Evolutionary conservation across 1,139 yeast species (phyloP).

Genomic region (Pichia sp.): DNA sequence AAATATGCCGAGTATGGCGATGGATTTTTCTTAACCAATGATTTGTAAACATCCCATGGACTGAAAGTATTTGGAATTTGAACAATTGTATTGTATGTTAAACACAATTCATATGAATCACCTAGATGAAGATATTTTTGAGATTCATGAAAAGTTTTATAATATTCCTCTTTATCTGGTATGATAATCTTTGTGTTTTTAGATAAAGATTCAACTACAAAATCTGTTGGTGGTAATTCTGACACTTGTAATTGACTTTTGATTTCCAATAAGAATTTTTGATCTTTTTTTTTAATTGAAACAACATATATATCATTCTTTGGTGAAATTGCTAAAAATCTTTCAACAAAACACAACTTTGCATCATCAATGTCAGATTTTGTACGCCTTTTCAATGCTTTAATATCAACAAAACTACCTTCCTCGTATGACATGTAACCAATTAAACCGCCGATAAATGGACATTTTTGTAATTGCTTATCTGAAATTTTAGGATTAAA

Average conservation of each 20-base stretch:
- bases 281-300: conserved; percentile 38
- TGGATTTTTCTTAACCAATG: conserved; percentile 68
- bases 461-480: conserved; percentile 33
- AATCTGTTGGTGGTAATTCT: neutral
- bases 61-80: conserved; percentile 37
- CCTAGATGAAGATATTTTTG: conserved; percentile 70
- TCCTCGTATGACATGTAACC: conserved; percentile 88
- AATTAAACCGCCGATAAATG: conserved; percentile 83
- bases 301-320: conserved; percentile 45
- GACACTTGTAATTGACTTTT: neutral
- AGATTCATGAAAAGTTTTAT: conserved; percentile 51
- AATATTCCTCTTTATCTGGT: conserved; percentile 54
- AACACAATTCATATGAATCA: conserved; percentile 89
- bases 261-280: conserved; percentile 34
- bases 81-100: conserved; percentile 72
- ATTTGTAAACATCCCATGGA: conserved; percentile 79
- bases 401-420: conserved; percentile 44
- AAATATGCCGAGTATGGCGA: conserved; percentile 87
- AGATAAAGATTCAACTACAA: neutral
- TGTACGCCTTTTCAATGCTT: conserved; percentile 33
- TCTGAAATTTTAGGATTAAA: conserved; percentile 23
- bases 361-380: conserved; percentile 52
- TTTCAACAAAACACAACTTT: conserved; percentile 64
- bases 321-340: conserved; percentile 47
- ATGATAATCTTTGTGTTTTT: conserved; percentile 33